phyloP scores from a whole-genome alignment of 2,329 filamentous ascomycete genomes.

The Fusarium beomiforme region DNA sequence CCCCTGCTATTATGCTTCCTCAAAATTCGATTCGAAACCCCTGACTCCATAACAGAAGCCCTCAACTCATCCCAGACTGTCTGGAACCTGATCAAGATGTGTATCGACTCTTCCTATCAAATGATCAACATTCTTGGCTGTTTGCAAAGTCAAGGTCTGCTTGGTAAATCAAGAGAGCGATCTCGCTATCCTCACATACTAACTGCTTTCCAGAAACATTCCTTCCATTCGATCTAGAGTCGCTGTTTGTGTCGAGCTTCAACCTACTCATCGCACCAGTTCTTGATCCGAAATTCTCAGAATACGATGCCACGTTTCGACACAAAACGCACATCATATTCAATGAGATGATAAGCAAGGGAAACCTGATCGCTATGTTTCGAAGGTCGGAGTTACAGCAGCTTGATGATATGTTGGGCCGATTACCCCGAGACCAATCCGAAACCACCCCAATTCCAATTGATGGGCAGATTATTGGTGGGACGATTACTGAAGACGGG shows the following conservation, averaged over 20 bases:
- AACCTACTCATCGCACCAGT: constrained; percentile 52
- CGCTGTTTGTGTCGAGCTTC: constrained; percentile 55
- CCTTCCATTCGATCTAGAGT: constrained; percentile 59
- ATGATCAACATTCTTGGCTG: constrained; percentile 53
- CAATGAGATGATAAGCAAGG: constrained; percentile 57
- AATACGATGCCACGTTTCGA: constrained; percentile 50
- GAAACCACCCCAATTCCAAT: background rate
- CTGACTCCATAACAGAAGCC: constrained; percentile 30
- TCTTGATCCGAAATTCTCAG: constrained; percentile 49
- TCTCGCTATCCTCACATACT: background rate
- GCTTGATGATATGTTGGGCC: constrained; percentile 52
- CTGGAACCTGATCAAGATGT: constrained; percentile 48
- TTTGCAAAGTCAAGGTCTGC: constrained; percentile 56
- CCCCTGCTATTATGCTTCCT: constrained; percentile 47
- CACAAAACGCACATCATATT: constrained; percentile 56
- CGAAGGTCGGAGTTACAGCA: constrained; percentile 57
- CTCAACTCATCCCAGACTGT: constrained; percentile 53
- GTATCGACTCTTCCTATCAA: constrained; percentile 48
- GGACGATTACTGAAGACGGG: background rate
- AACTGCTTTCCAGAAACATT: constrained; percentile 52
- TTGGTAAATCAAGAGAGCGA: constrained; percentile 50
- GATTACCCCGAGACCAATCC: constrained; percentile 32
- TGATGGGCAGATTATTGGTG: constrained; percentile 30
- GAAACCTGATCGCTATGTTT: constrained; percentile 57
- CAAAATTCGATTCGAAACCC: constrained; percentile 46